Conservation (phyloP, 805 yeast species). For the Kuraishia molischiana region DNA sequence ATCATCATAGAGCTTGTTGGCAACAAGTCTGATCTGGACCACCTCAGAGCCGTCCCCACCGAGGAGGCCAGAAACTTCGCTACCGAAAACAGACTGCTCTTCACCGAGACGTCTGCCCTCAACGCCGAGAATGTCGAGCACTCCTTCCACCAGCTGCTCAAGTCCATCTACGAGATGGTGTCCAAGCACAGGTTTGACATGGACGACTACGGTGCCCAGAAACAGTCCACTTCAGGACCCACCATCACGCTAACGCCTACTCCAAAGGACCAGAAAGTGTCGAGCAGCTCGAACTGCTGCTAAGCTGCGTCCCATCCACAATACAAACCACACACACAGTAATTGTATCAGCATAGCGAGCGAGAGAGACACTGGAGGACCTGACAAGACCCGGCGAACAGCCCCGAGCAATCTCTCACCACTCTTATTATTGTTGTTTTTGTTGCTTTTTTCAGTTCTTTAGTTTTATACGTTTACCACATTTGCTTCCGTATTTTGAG, state of each 20-base stretch:
- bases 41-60: constrained; percentile 92
- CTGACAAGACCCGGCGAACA: too few species aligned
- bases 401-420: too few species aligned
- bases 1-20: constrained; percentile 92
- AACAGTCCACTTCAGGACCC: constrained; percentile 52
- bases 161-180: constrained; percentile 91
- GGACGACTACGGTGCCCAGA: constrained; percentile 45
- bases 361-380: too few species aligned
- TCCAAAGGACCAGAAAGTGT: constrained; percentile 65
- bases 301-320: neutral
- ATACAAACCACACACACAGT: neutral
- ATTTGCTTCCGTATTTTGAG: too few species aligned
- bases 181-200: constrained; percentile 87
- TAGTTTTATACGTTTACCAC: too few species aligned
- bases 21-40: constrained; percentile 84
- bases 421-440: too few species aligned
- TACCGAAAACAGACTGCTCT: constrained; percentile 80
- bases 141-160: constrained; percentile 87
- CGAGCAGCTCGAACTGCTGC: constrained; percentile 53
- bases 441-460: too few species aligned
- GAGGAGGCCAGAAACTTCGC: constrained; percentile 96
- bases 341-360: too few species aligned
- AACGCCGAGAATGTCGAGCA: constrained; percentile 91
- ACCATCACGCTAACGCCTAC: constrained; percentile 90
- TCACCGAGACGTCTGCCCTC: constrained; percentile 93